Conservation (phyloP, 345 rosid species). For the Ceriops decandra region DNA sequence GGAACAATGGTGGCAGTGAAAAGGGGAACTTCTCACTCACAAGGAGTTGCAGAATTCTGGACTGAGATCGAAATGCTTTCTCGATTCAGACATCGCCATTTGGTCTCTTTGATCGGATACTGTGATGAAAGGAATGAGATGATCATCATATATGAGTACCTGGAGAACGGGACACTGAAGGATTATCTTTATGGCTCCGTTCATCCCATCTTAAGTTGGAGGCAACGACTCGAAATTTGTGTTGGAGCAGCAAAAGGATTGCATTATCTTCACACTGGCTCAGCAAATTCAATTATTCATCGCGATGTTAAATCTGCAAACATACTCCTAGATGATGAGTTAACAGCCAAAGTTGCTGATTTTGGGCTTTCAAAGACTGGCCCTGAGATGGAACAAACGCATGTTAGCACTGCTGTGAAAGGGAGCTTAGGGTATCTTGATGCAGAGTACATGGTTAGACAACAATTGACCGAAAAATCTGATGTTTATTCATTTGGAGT, state of each 20-base stretch:
- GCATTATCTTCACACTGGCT: conserved; percentile 74
- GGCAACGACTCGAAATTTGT: conserved; percentile 59
- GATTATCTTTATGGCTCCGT: conserved; percentile 46
- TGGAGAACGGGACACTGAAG: conserved; percentile 64
- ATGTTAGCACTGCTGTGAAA: conserved; percentile 70
- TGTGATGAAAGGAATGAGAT: conserved; percentile 56
- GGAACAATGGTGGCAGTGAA: conserved; percentile 59
- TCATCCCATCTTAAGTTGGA: conserved; percentile 48
- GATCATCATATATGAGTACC: conserved; percentile 71
- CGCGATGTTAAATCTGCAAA: conserved; percentile 74
- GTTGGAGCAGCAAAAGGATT: conserved; percentile 66
- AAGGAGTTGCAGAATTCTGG: conserved; percentile 58
- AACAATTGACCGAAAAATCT: conserved; percentile 50
- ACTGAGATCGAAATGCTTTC: conserved; percentile 71
- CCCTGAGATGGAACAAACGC: conserved; percentile 60
- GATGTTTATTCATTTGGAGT: conserved; percentile 72
- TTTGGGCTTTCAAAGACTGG: conserved; percentile 67
- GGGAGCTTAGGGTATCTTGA: conserved; percentile 67
- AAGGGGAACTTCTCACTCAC: conserved; percentile 55
- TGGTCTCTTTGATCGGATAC: conserved; percentile 65
- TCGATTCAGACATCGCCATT: conserved; percentile 65
- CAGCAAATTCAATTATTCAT: conserved; percentile 55
- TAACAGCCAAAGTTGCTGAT: conserved; percentile 76
- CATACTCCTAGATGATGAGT: conserved; percentile 55
- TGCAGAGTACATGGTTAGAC: conserved; percentile 57